These are phyloP conservation scores for Terana coerulea DNA, from an alignment of 768 basidiomycete species.

Conservation along the genomic window DNA sequence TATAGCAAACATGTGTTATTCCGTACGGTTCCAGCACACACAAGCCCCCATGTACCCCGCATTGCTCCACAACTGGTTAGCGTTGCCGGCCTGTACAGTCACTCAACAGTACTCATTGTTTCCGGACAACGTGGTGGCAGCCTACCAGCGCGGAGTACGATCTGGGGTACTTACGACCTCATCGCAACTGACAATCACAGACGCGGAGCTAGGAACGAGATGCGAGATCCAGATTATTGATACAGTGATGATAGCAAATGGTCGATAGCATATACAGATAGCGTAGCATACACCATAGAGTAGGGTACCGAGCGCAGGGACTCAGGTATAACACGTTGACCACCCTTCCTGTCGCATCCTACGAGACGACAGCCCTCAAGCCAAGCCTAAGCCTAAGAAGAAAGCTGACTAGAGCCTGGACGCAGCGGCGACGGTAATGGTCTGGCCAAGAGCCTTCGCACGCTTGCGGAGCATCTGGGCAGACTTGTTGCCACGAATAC, in stretches of 20 bases:
- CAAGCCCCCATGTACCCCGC: too few species aligned
- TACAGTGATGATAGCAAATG: neutral
- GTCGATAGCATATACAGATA: constrained; percentile 3
- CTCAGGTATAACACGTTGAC: neutral
- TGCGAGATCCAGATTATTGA: neutral
- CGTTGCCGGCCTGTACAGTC: neutral
- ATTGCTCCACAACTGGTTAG: neutral
- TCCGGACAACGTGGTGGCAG: neutral
- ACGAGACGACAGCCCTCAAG: neutral
- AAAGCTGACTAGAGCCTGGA: constrained; percentile 54
- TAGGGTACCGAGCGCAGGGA: neutral
- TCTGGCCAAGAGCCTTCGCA: constrained; percentile 85
- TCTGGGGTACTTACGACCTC: neutral
- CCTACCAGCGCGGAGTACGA: neutral
- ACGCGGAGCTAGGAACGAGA: neutral
- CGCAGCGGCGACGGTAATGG: constrained; percentile 47
- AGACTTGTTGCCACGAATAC: constrained; percentile 92
- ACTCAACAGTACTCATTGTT: neutral
- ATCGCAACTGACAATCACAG: neutral
- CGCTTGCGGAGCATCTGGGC: constrained; percentile 91
- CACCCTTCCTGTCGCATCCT: neutral
- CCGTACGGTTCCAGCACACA: too few species aligned
- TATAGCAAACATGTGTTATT: too few species aligned
- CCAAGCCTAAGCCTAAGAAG: neutral
- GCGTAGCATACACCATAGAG: constrained; percentile 9